phyloP scores from a whole-genome alignment of 2,329 filamentous ascomycete species.

The Zymoseptoria pseudotritici region DNA sequence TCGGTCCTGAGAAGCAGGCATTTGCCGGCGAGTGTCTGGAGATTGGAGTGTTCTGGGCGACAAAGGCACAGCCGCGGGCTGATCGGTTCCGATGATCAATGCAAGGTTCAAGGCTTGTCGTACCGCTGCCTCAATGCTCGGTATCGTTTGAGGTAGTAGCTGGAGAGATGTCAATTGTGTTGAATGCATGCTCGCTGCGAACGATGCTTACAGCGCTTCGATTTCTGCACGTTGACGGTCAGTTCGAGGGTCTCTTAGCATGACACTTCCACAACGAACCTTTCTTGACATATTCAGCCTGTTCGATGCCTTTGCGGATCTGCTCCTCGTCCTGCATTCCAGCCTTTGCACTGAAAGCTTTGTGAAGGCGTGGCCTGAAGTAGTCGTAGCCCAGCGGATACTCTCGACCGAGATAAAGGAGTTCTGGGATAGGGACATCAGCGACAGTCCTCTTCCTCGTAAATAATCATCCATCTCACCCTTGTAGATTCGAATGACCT shows the following conservation, averaged over 20 bases:
- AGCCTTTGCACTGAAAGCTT: constrained; percentile 73
- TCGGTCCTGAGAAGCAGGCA: constrained; percentile 65
- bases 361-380: constrained; percentile 73
- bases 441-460: background rate
- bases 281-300: constrained; percentile 86
- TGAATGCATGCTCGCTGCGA: background rate
- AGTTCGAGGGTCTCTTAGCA: background rate
- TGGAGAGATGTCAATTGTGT: constrained; percentile 31
- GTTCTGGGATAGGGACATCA: constrained; percentile 47
- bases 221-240: constrained; percentile 56
- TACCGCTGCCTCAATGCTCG: constrained; percentile 78
- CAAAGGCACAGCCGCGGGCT: constrained; percentile 33
- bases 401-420: constrained; percentile 74
- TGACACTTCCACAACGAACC: constrained; percentile 44
- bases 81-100: constrained; percentile 8
- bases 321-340: constrained; percentile 62
- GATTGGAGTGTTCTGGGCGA: constrained; percentile 58
- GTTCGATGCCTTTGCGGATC: constrained; percentile 66
- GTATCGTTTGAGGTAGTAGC: constrained; percentile 89
- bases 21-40: constrained; percentile 78
- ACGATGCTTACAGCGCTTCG: constrained; percentile 69
- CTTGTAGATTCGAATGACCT: constrained; percentile 86
- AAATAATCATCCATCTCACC: constrained; percentile 42
- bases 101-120: constrained; percentile 14
- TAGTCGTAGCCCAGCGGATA: constrained; percentile 82